These are phyloP conservation scores for Umbilicus rupestris DNA, from an alignment of 164 flowering plant species.

Conservation along the genomic window DNA sequence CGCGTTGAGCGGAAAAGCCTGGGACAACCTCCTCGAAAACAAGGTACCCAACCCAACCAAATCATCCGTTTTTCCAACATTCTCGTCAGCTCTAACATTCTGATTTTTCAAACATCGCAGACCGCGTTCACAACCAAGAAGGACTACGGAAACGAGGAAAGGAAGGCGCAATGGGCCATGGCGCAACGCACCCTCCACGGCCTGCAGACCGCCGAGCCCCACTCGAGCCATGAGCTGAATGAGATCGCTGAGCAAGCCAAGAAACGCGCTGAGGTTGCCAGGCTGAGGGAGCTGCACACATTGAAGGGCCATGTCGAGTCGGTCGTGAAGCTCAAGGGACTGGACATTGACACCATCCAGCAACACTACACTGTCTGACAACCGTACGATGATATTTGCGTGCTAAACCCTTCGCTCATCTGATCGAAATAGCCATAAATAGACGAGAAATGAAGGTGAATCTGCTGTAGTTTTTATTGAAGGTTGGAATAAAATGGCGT, in stretches of 20 bases:
- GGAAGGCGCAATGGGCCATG: conserved; percentile 81
- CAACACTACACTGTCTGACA: conserved; percentile 31
- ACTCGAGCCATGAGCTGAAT: conserved; percentile 32
- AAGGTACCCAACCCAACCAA: conserved; percentile 28
- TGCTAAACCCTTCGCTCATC: too few species aligned
- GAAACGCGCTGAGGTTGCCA: conserved; percentile 53
- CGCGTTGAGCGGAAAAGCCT: conserved; percentile 71
- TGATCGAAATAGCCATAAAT: too few species aligned
- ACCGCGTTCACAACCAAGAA: conserved; percentile 80
- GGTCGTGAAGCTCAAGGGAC: conserved; percentile 43
- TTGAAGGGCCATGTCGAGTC: conserved; percentile 50
- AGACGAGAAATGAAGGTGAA: neutral
- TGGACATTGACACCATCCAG: conserved; percentile 35
- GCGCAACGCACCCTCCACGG: conserved; percentile 76
- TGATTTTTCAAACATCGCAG: conserved; percentile 15
- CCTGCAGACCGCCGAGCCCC: conserved; percentile 30
- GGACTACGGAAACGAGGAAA: conserved; percentile 72
- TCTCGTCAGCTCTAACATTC: too few species aligned
- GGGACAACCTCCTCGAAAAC: conserved; percentile 78
- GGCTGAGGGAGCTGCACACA: conserved; percentile 43
- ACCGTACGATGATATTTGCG: too few species aligned
- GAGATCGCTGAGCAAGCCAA: conserved; percentile 64
- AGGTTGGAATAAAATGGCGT: too few species aligned
- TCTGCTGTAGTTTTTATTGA: too few species aligned
- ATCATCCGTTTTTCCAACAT: too few species aligned